Base-by-base conservation (phyloP, 1,284 basidiomycete species). In the Boletus semigastroideus region DNA sequence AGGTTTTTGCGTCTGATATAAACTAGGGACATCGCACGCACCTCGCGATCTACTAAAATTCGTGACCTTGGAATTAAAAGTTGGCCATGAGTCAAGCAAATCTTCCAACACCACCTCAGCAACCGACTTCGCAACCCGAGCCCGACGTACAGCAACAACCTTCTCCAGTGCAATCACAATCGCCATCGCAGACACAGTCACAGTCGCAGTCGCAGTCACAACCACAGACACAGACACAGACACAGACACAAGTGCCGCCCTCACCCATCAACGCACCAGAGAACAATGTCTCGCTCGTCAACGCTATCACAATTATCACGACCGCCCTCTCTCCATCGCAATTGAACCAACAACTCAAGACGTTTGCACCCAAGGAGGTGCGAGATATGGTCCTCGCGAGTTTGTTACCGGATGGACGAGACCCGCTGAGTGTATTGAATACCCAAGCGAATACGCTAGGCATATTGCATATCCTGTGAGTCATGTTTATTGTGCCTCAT, bases 391-490 rank as follows among this genome's bases (percentile, higher is more conserved):
- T 80, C 42, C 69, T 84, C 8, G 74, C 78, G 3, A 75, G 77
- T 52, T 57, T 74, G 13, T 60, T 84, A 11, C 66, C 76, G 0
- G 73, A 74, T 46, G 82, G 80, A 12, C 78, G 79, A 56, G 87
- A 90, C 63, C 87, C 87, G 6, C 63, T 90, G 48, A 56, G 67
- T 3, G 60, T 84, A 12, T 68, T 91, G 40, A 76, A 86, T 56
- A 66, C 79, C 20, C 68, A 72, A 31, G 63, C 62, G 36, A 78
- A 87, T 64, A 85, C 86, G 1, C 64, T 90, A 6, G 86, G 83
- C 0, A 77, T 79, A 39, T 67, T 91, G 31, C 86, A 83, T 59
- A 84, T 91, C 38, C 64, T 91, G 88, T 90, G 60, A 70, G 86
- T 75, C 17, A 22, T 25, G 20, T 45, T 34, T 1, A 13, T 39